phyloP scores from a whole-genome alignment of 2,329 filamentous ascomycete species.

The Byssoonygena ceratinophila region DNA sequence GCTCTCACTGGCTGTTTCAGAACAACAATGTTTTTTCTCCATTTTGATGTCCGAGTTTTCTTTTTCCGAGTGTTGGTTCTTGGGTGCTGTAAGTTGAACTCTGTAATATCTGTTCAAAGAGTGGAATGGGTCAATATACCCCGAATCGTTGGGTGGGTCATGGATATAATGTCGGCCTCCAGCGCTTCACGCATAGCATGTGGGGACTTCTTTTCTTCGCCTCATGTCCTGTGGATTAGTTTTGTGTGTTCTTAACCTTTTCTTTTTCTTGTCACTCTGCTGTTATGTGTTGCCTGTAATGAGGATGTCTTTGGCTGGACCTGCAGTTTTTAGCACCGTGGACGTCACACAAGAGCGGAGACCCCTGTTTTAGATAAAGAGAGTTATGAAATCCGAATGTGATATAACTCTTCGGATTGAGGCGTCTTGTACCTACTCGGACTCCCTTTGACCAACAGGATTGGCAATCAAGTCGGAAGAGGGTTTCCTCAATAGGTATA shows the following conservation, averaged over 20 bases:
- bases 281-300: not conserved
- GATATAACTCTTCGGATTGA: not conserved
- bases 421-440: too few relatives aligned
- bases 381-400: too few relatives aligned
- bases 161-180: not conserved
- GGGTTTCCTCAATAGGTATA: too few relatives aligned
- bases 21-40: not conserved
- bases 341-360: too few relatives aligned
- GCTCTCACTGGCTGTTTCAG: not conserved
- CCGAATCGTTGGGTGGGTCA: constrained; percentile 1
- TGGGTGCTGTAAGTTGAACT: not conserved
- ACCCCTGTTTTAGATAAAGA: too few relatives aligned
- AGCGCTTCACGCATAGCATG: not conserved
- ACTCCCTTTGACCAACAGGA: too few relatives aligned
- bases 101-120: not conserved
- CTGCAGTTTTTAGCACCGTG: too few relatives aligned
- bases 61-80: not conserved
- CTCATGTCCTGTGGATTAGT: not conserved
- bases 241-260: not conserved
- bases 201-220: not conserved
- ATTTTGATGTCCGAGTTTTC: not conserved
- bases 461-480: too few relatives aligned
- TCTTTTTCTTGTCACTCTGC: not conserved
- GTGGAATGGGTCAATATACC: constrained; percentile 3
- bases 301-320: not conserved